Evolutionary conservation across 805 yeast species (phyloP).

Genomic region (Torulaspora microellipsoides): DNA sequence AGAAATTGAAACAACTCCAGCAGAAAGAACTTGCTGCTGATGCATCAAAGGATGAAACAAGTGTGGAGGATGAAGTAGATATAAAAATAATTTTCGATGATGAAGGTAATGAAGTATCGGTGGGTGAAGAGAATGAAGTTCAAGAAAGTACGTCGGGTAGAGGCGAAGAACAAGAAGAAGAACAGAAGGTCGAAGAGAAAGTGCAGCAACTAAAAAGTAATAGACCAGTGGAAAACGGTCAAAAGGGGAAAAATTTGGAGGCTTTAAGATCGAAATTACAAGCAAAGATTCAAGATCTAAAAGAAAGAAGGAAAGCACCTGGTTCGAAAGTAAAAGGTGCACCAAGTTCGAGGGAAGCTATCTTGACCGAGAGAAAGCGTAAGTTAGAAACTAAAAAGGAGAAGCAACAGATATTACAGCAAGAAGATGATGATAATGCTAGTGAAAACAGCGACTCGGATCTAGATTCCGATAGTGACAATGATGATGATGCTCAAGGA

Average conservation of each 20-base stretch:
- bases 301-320: conserved; percentile 85
- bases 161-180: conserved; percentile 14
- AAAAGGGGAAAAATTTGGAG: conserved; percentile 50
- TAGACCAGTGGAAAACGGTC: conserved; percentile 20
- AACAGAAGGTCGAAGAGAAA: conserved; percentile 23
- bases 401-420: conserved; percentile 39
- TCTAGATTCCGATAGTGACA: conserved; percentile 29
- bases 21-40: conserved; percentile 14
- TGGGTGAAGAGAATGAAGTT: conserved; percentile 7
- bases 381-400: conserved; percentile 35
- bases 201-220: conserved; percentile 7
- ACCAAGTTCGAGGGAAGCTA: conserved; percentile 77
- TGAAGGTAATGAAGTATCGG: conserved; percentile 52
- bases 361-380: conserved; percentile 59
- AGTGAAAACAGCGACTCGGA: conserved; percentile 32
- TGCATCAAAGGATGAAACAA: conserved; percentile 25
- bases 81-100: conserved; percentile 57
- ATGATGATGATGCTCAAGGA: conserved; percentile 17
- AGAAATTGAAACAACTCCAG: conserved; percentile 22
- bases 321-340: conserved; percentile 80
- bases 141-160: conserved; percentile 6
- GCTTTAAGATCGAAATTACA: conserved; percentile 77
- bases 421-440: conserved; percentile 35
- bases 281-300: conserved; percentile 60
- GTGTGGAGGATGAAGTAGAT: conserved; percentile 21